Evolutionary conservation across 2,329 filamentous ascomycete genomes (phyloP).

Genomic region (Microsporum audouinii): DNA sequence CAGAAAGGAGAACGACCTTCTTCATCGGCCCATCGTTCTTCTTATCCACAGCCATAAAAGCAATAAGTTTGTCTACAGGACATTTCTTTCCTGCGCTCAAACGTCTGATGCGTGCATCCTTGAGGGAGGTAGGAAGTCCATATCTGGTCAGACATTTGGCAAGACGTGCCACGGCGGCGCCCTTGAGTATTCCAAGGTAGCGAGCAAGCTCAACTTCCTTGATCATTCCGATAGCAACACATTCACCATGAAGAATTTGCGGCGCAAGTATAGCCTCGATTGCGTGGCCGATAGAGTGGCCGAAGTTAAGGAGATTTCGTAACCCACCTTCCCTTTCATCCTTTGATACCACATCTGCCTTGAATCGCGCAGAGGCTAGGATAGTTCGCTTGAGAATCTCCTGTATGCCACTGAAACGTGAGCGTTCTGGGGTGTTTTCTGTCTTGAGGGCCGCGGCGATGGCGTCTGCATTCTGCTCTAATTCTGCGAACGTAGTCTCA

Average conservation of each 20-base stretch:
- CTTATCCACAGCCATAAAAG: constrained; percentile 97
- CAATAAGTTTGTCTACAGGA: constrained; percentile 69
- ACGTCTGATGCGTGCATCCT: constrained; percentile 70
- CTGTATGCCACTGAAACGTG: constrained; percentile 58
- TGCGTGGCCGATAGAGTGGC: constrained; percentile 94
- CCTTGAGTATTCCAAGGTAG: constrained; percentile 72
- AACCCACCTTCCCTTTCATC: constrained; percentile 92
- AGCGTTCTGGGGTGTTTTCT: constrained; percentile 44
- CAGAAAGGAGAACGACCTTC: constrained; percentile 85
- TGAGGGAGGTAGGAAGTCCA: constrained; percentile 71
- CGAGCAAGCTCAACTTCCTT: constrained; percentile 91
- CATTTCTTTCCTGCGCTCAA: constrained; percentile 79
- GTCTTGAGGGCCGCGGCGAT: constrained; percentile 64
- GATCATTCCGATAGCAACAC: constrained; percentile 95
- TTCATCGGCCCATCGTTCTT: constrained; percentile 95
- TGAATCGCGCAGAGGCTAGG: constrained; percentile 79
- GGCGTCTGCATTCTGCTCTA: constrained; percentile 68
- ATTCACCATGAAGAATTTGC: constrained; percentile 89
- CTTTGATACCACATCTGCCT: constrained; percentile 84
- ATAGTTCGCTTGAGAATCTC: constrained; percentile 67
- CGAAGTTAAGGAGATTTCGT: constrained; percentile 91
- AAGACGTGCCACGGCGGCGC: constrained; percentile 76
- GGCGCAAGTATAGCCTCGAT: constrained; percentile 92
- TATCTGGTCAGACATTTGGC: constrained; percentile 93
- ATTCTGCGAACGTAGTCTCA: constrained; percentile 67